Evolutionary conservation across 306 rosid species (phyloP), one percentile per base, ranked within the genome.

Genomic region (Sicyos edulis): DNA sequence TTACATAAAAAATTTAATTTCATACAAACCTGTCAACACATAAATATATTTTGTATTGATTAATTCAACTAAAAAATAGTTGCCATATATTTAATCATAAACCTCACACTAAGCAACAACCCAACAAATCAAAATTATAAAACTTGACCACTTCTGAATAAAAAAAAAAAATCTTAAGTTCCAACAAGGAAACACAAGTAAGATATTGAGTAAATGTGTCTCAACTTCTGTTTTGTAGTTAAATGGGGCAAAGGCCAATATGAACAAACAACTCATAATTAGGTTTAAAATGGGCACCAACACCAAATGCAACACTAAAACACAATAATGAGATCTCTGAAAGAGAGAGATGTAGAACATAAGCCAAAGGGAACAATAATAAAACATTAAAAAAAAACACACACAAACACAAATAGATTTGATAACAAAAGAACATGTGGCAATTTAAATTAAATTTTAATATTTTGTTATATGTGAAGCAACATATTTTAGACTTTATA

Each of bases 241-340:
- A 57, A 57, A 10, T 57, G 63, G 63, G 26, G 16, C 26, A 57
- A 11, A 26, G 2, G 2, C 63, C 61, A 56, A 56, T 3, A 10
- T 56, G 32, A 21, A 56, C 8, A 21, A 26, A 26, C 6, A 57
- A 57, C 4, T 4, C 16, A 57, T 57, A 57, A 57, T 57, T 21
- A 57, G 37, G 8, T 12, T 57, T 16, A 59, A 59, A 59, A 59
- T 59, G 66, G 66, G 17, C 42, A 59, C 40, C 40, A 59, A 29
- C 42, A 59, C 40, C 10, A 59, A 29, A 60, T 60, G 66, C 20
- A 26, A 1, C 66, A 60, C 44, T 26, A 59, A 60, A 60, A 60
- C 66, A 60, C 16, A 60, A 60, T 61, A 61, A 61, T 61, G 67
- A 32, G 67, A 61, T 61, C 13, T 37, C 1, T 37, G 44, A 37